Conservation (phyloP, 495 filamentous ascomycete genomes). For the Podospora appendiculata region DNA sequence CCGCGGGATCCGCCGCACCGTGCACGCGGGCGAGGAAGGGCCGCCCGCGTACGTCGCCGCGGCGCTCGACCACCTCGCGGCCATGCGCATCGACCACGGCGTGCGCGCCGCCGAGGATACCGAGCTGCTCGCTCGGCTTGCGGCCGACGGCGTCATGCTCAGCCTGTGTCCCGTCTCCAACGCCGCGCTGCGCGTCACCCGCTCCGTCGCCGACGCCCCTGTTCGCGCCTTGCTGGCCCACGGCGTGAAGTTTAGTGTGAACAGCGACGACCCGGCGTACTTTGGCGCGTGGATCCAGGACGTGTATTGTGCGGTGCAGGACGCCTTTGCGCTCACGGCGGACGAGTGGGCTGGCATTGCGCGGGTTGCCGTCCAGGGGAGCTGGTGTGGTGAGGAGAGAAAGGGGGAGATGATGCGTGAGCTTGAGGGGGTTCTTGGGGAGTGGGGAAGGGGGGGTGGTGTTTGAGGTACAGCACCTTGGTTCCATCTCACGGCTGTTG, state of each 20-base stretch:
- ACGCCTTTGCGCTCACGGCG: constrained; percentile 53
- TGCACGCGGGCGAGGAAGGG: constrained; percentile 72
- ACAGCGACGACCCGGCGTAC: constrained; percentile 75
- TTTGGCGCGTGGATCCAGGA: constrained; percentile 72
- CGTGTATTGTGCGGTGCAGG: constrained; percentile 70
- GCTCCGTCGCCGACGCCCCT: constrained; percentile 50
- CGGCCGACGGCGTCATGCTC: constrained; percentile 46
- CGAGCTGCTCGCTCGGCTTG: constrained; percentile 50
- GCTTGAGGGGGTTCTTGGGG: constrained; percentile 20
- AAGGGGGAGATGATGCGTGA: constrained; percentile 35
- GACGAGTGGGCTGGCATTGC: constrained; percentile 60
- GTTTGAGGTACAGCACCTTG: too few relatives aligned
- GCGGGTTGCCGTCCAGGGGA: constrained; percentile 53
- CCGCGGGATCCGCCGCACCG: constrained; percentile 50
- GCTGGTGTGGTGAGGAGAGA: constrained; percentile 45
- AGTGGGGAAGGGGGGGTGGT: neutral
- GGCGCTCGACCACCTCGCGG: constrained; percentile 51
- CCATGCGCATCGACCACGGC: constrained; percentile 65
- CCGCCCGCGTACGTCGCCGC: constrained; percentile 56
- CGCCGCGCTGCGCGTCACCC: constrained; percentile 54
- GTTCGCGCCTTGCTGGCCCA: constrained; percentile 56
- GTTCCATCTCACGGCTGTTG: too few relatives aligned
- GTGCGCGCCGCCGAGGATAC: constrained; percentile 53
- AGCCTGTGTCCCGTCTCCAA: constrained; percentile 72
- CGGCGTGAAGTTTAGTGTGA: constrained; percentile 61